Percentiles rank a stretch among this genome's conserved stretches.
Evolutionary conservation across 306 rosid species (phyloP).

Genomic region (Herpetospermum pedunculosum): DNA sequence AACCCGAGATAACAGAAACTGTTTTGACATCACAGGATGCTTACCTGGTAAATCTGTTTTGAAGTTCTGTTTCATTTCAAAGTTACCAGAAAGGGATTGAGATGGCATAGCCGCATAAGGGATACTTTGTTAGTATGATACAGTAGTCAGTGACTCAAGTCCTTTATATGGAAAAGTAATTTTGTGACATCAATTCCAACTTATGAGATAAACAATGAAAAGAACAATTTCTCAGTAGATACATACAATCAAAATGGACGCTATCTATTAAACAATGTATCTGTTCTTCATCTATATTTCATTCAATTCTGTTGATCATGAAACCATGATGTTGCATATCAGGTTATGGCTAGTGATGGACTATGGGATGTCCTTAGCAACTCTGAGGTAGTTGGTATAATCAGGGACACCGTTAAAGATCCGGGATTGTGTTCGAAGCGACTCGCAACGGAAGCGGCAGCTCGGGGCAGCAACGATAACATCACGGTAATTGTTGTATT

Average conservation of each 20-base stretch:
- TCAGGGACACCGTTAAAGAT: constrained; percentile 79
- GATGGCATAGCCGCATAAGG: too few relatives aligned
- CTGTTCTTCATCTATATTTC: not conserved
- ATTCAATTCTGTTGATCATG: not conserved
- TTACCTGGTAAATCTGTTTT: constrained; percentile 37
- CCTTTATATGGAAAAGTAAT: not conserved
- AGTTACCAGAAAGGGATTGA: not conserved
- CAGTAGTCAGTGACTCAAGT: not conserved
- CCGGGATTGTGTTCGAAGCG: constrained; percentile 92
- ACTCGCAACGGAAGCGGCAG: constrained; percentile 80
- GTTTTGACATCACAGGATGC: constrained; percentile 57
- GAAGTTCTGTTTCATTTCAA: not conserved
- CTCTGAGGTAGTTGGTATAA: constrained; percentile 47
- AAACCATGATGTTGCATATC: not conserved
- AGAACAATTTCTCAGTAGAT: not conserved
- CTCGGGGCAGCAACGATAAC: constrained; percentile 85
- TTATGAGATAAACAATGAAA: not conserved
- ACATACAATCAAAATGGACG: not conserved
- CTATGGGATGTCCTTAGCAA: constrained; percentile 82
- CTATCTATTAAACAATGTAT: not conserved
- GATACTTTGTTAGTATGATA: not conserved
- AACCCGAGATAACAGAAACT: constrained; percentile 75
- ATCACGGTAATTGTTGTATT: constrained; percentile 76
- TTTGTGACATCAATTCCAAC: not conserved
- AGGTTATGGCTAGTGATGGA: constrained; percentile 97